Evolutionary conservation across 2,329 filamentous ascomycete genomes (phyloP), one percentile per base, ranked within the genome.

Genomic region (Tolypocladium pustulatum): DNA sequence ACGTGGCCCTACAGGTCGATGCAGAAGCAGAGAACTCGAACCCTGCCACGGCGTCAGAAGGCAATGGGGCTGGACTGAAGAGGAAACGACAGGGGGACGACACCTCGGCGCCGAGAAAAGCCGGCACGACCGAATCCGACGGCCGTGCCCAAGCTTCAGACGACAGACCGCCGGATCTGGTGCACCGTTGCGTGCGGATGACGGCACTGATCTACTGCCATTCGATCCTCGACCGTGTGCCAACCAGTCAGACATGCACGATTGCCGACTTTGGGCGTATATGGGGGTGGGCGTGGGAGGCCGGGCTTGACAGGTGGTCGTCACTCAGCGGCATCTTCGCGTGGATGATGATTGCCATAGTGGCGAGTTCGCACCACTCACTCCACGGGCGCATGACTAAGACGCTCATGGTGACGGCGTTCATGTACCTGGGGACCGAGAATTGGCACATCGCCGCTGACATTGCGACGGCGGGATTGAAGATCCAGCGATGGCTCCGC

Each of bases 211-310:
- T 82, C 30, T 82, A 81, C 68, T 75, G 73, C 58, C 71, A 71
- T 3, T 77, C 79, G 2, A 77, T 82, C 49, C 66, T 73, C 36
- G 60, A 66, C 12, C 74, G 77, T 3, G 68, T 64, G 3, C 75
- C 79, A 0, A 76, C 80, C 17, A 73, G 74, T 57, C 59, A 64
- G 7, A 67, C 75, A 0, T 76, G 78, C 57, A 69, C 68, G 3
- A 60, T 69, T 4, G 61, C 64, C 10, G 76, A 79, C 51, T 75
- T 79, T 59, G 58, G 70, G 12, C 64, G 65, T 51, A 71, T 82
- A 6, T 83, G 79, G 79, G 69, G 68, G 17, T 72, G 73, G 3
- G 69, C 75, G 13, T 81, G 79, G 79, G 70, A 73, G 22, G 74
- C 79, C 5, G 73, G 76, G 1, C 68, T 81, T 38, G 67, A 74